Evolutionary conservation across 345 rosid genomes (phyloP).

Genomic region (Murraya koenigii): DNA sequence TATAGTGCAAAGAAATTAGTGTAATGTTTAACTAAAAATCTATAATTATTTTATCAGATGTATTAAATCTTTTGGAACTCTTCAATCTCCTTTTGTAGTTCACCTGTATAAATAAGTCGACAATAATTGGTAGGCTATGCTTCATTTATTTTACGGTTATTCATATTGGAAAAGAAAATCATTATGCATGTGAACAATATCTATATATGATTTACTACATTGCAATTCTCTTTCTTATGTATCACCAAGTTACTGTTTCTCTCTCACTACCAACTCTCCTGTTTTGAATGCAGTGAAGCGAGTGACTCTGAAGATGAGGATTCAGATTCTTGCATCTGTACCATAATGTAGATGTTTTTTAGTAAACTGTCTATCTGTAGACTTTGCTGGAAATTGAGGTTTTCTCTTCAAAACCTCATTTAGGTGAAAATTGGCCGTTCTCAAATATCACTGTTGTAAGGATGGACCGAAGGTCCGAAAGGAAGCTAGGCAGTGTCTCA

Average conservation of each 20-base stretch:
- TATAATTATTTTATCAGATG: neutral
- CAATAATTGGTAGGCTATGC: neutral
- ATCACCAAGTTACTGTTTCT: neutral
- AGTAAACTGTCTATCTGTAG: conserved; percentile 13
- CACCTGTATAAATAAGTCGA: neutral
- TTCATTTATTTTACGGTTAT: neutral
- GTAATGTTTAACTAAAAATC: neutral
- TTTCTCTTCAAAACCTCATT: conserved; percentile 12
- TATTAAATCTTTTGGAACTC: neutral
- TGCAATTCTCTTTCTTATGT: neutral
- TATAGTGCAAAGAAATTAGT: conserved; percentile 1
- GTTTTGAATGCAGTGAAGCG: conserved; percentile 64
- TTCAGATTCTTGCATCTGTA: conserved; percentile 77
- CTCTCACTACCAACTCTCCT: conserved; percentile 7
- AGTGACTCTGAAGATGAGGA: conserved; percentile 87
- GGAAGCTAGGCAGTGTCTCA: conserved; percentile 21
- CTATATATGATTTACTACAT: conserved; percentile 1
- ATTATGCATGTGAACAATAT: neutral
- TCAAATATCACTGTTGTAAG: conserved; percentile 18
- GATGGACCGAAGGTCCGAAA: conserved; percentile 21
- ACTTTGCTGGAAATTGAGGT: conserved; percentile 12
- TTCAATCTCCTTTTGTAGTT: neutral
- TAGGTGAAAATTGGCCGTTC: conserved; percentile 19
- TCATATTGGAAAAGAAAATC: neutral
- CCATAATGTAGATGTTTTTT: conserved; percentile 61